Conservation (phyloP, 257 asterid species). For the Prunella vulgaris region DNA sequence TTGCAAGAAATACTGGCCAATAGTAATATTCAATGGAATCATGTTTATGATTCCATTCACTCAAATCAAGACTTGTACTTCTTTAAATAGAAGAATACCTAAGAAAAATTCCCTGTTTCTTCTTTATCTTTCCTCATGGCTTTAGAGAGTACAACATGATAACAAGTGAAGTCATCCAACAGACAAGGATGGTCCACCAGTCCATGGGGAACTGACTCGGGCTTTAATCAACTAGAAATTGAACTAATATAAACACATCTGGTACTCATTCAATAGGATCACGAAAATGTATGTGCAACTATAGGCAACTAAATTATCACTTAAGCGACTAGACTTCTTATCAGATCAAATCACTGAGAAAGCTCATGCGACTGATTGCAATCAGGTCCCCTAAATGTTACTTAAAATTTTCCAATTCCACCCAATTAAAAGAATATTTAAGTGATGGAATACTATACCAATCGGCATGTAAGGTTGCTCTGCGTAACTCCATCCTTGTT, state of each 20-base stretch:
- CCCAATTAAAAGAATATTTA: background rate
- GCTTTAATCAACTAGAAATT: background rate
- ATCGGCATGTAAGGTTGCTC: slow-evolving; percentile 56
- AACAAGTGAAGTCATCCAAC: background rate
- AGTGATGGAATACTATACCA: slow-evolving; percentile 34
- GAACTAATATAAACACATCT: background rate
- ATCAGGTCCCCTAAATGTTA: background rate
- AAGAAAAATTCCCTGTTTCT: background rate
- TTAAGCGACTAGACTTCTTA: background rate
- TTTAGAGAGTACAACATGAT: background rate
- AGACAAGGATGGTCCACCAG: background rate
- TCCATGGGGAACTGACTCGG: background rate
- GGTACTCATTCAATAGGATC: background rate
- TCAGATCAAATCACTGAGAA: slow-evolving; percentile 1
- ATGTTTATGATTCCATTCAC: background rate
- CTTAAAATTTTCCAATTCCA: background rate
- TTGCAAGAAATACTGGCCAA: background rate
- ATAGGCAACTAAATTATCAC: background rate
- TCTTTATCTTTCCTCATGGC: background rate
- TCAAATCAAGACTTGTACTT: background rate
- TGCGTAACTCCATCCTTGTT: slow-evolving; percentile 52
- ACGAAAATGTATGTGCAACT: background rate
- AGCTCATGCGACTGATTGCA: background rate
- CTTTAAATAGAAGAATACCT: background rate
- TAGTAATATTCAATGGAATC: background rate